Conservation (phyloP, 768 basidiomycete genomes). For the Kwoniella sp. region DNA sequence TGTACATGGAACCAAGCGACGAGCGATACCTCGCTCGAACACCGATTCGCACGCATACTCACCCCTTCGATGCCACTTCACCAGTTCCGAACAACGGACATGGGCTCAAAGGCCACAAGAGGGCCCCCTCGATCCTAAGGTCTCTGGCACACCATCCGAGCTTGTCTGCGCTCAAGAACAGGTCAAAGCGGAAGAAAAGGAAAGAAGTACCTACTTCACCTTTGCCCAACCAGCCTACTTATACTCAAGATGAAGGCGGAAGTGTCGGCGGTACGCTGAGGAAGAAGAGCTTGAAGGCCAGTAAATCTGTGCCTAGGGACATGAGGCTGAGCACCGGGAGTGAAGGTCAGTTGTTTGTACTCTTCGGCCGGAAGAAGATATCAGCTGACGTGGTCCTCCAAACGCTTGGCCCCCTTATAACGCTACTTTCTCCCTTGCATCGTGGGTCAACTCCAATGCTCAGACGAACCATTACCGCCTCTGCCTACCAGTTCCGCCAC, state of each 20-base stretch:
- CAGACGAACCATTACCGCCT: background rate
- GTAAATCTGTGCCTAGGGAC: conserved; percentile 29
- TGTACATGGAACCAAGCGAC: background rate
- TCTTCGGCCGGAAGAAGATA: background rate
- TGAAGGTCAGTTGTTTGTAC: conserved; percentile 1
- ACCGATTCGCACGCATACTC: background rate
- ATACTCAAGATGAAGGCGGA: background rate
- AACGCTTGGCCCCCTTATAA: too few relatives aligned
- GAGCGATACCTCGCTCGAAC: conserved; percentile 3
- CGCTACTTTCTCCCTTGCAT: too few relatives aligned
- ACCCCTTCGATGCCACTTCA: background rate
- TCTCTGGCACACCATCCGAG: conserved; percentile 44
- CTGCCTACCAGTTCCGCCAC: background rate
- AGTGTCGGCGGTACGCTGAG: background rate
- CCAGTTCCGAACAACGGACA: background rate
- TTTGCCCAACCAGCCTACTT: conserved; percentile 4
- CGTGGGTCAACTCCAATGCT: too few relatives aligned
- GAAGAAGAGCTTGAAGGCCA: conserved; percentile 27
- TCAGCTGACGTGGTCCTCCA: background rate
- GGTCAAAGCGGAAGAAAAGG: conserved; percentile 23
- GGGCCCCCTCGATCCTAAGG: conserved; percentile 23
- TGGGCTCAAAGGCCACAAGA: conserved; percentile 8
- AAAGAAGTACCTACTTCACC: conserved; percentile 8
- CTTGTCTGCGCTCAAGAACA: conserved; percentile 37
- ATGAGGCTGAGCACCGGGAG: conserved; percentile 19